These are phyloP conservation scores for Monilinia aucupariae DNA, from an alignment of 2,329 filamentous ascomycete genomes.

Conservation along the genomic window DNA sequence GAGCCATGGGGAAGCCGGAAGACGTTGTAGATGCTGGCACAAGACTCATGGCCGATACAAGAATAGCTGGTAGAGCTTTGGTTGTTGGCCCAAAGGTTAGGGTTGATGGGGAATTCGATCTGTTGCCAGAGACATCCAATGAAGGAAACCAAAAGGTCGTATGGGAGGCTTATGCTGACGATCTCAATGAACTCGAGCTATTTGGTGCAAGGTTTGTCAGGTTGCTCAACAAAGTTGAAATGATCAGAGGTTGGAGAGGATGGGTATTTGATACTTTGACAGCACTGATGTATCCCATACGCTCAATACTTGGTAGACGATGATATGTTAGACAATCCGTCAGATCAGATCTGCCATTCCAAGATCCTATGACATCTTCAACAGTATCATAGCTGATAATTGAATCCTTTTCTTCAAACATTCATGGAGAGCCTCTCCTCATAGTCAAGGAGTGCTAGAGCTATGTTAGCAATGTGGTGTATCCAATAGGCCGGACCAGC, in stretches of 20 bases:
- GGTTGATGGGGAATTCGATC: conserved; percentile 39
- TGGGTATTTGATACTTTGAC: conserved; percentile 30
- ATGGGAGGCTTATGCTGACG: conserved; percentile 58
- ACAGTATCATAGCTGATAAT: background rate
- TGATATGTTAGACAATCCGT: conserved; percentile 34
- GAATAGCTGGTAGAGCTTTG: conserved; percentile 52
- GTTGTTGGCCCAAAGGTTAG: conserved; percentile 52
- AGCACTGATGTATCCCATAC: conserved; percentile 25
- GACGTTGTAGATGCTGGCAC: conserved; percentile 62
- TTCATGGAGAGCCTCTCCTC: background rate
- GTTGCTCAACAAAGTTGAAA: conserved; percentile 48
- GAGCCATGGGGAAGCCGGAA: conserved; percentile 44
- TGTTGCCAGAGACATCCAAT: conserved; percentile 20
- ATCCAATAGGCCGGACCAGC: too few relatives aligned
- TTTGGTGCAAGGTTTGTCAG: conserved; percentile 50
- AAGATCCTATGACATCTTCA: background rate
- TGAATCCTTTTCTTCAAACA: background rate
- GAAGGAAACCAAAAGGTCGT: conserved; percentile 40
- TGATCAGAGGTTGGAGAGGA: conserved; percentile 49
- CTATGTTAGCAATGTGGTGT: background rate
- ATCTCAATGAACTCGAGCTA: conserved; percentile 51
- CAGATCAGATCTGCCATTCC: conserved; percentile 37
- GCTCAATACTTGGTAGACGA: background rate
- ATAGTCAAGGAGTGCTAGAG: background rate
- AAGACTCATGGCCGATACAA: conserved; percentile 53